A percentile compares a stretch with the other conserved stretches of the same genome.
Evolutionary conservation across 305 asterid genomes (phyloP).

Genomic region (Plantago lanceolata): DNA sequence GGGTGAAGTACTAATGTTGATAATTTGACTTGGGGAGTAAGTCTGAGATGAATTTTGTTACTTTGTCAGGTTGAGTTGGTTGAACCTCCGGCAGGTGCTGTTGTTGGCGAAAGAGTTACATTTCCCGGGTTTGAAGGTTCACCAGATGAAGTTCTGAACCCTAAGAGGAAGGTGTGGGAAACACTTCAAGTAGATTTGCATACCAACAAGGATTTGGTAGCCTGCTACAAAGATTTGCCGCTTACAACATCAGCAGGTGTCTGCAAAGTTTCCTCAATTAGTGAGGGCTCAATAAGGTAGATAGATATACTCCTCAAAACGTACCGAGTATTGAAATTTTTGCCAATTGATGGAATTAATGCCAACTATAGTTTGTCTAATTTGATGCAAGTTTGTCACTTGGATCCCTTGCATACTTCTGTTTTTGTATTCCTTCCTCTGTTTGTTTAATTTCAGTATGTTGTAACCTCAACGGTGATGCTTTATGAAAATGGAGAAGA

Average conservation of each 20-base stretch:
- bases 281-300: constrained; percentile 63
- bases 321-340: background rate
- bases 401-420: background rate
- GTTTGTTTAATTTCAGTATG: too few relatives aligned
- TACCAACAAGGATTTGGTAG: constrained; percentile 66
- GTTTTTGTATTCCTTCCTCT: background rate
- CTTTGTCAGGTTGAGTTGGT: constrained; percentile 76
- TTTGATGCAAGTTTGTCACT: background rate
- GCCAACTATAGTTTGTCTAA: background rate
- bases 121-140: constrained; percentile 63
- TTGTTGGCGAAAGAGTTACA: constrained; percentile 69
- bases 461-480: background rate
- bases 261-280: constrained; percentile 70
- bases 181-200: constrained; percentile 73
- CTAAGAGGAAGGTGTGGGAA: constrained; percentile 95
- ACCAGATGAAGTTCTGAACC: constrained; percentile 77
- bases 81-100: constrained; percentile 76
- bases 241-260: constrained; percentile 89
- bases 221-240: constrained; percentile 67
- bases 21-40: too few relatives aligned
- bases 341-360: background rate
- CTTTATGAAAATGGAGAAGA: background rate
- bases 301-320: background rate
- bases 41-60: background rate
- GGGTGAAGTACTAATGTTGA: background rate